Evolutionary conservation across 2,329 filamentous ascomycete species (phyloP), one percentile per base, ranked within the genome.

Genomic region (Chalaropsis ovoidea): DNA sequence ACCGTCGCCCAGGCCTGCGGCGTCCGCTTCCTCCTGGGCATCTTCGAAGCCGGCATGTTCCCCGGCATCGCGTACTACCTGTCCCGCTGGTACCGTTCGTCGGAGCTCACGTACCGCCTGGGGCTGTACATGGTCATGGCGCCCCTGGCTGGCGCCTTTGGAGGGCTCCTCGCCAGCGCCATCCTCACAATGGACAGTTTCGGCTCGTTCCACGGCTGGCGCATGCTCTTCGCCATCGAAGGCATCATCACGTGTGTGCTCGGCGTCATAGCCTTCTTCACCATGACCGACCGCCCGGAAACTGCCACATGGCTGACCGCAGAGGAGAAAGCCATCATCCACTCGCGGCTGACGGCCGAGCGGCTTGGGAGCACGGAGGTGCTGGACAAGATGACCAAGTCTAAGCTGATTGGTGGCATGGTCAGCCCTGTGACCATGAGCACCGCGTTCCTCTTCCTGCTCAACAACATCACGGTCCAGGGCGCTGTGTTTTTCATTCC

Each of bases 31-130:
- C 69, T 89, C 0, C 79, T 89, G 0, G 84, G 84, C 10, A 74
- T 87, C 11, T 89, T 89, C 67, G 88, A 91, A 73, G 85, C 87
- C 0, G 87, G 87, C 7, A 84, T 90, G 81, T 74, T 90, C 64
- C 87, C 87, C 0, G 87, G 87, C 0, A 88, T 89, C 49, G 86
- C 86, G 0, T 90, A 89, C 73, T 90, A 89, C 70, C 75, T 89
- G 22, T 86, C 82, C 0, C 77, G 86, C 63, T 90, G 86, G 86
- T 90, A 89, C 69, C 78, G 85, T n/a, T 78, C 84, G 41, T 81
- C 80, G 62, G 87, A 90, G 73, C 76, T 90, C 5, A 80, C 83
- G 0, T 88, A 88, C 72, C 80, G 86, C 0, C 76, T 89, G 0
- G 82, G 84, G 0, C 75, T 89, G 1, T 89, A 88, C 74, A 83